Conservation (phyloP, 2,329 filamentous ascomycete genomes). For the Paraphaeosphaeria sporulosa region DNA sequence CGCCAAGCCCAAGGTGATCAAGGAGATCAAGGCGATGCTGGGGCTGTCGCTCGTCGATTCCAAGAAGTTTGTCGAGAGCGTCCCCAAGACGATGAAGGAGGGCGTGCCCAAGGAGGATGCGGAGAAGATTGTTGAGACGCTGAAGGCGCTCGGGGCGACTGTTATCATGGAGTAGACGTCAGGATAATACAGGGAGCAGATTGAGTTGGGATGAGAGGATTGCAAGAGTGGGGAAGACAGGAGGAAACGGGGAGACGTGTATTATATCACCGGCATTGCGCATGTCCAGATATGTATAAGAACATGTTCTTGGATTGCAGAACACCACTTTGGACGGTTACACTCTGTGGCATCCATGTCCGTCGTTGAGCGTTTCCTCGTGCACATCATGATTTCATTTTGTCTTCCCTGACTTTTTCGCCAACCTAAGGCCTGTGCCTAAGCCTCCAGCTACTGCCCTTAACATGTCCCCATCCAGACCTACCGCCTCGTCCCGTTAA, state of each 20-base stretch:
- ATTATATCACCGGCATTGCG: constrained; percentile 44
- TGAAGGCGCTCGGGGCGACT: constrained; percentile 92
- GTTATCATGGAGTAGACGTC: constrained; percentile 83
- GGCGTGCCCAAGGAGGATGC: constrained; percentile 98
- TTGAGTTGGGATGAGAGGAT: not conserved
- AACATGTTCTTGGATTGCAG: constrained; percentile 24
- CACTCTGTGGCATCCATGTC: too few species aligned
- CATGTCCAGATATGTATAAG: constrained; percentile 48
- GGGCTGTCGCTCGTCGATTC: constrained; percentile 96
- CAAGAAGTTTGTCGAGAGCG: constrained; percentile 99
- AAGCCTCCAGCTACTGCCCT: too few species aligned
- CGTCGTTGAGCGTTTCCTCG: too few species aligned
- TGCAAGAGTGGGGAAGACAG: constrained; percentile 3
- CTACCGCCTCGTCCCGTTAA: constrained; percentile 52
- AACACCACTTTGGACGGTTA: too few species aligned
- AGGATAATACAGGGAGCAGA: not conserved
- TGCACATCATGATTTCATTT: too few species aligned
- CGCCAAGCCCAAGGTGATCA: constrained; percentile 98
- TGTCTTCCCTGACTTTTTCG: too few species aligned
- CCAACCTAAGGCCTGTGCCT: too few species aligned
- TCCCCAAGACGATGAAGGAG: constrained; percentile 99
- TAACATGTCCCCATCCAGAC: too few species aligned
- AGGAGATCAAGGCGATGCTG: constrained; percentile 97
- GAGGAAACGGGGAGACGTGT: constrained; percentile 28
- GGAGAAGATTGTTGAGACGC: constrained; percentile 94